A percentile compares a stretch with the other conserved stretches of the same genome.
These are phyloP conservation scores for Nectriaceae sp. DNA, from an alignment of 2,329 filamentous ascomycete species.

Conservation along the genomic window DNA sequence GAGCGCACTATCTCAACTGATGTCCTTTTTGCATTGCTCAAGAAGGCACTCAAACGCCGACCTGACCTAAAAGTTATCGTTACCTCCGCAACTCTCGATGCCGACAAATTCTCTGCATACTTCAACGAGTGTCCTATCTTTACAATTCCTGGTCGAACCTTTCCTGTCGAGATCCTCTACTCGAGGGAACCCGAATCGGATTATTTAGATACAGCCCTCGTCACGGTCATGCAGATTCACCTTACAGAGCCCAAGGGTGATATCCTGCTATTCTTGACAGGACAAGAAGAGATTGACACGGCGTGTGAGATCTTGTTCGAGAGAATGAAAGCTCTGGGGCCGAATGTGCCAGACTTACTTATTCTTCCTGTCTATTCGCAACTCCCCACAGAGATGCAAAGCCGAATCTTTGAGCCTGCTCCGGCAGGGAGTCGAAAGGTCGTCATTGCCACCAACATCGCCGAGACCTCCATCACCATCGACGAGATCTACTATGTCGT, in stretches of 20 bases:
- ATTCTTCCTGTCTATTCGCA: conserved; percentile 97
- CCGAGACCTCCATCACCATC: conserved; percentile 96
- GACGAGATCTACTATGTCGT: conserved; percentile 98
- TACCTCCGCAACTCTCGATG: conserved; percentile 93
- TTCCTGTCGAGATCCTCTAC: conserved; percentile 94
- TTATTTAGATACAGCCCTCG: conserved; percentile 90
- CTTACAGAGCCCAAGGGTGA: conserved; percentile 89
- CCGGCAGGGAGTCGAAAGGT: conserved; percentile 86
- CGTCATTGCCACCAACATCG: conserved; percentile 97
- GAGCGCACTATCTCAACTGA: conserved; percentile 96
- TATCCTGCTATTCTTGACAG: conserved; percentile 94
- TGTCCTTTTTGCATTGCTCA: conserved; percentile 89
- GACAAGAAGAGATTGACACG: conserved; percentile 97
- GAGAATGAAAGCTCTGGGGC: conserved; percentile 92
- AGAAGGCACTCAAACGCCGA: conserved; percentile 85
- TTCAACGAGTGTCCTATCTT: conserved; percentile 97
- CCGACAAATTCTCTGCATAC: conserved; percentile 95
- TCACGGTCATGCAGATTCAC: conserved; percentile 98
- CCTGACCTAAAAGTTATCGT: conserved; percentile 93
- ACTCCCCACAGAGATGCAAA: conserved; percentile 91
- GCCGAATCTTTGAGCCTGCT: conserved; percentile 90
- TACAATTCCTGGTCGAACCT: conserved; percentile 92
- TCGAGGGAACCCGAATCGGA: conserved; percentile 93
- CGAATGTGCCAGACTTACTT: conserved; percentile 86
- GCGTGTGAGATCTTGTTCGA: conserved; percentile 90